Percentiles rank a stretch among this genome's conserved stretches.
Conservation (phyloP, 2,329 filamentous ascomycete genomes). For the Penicillium psychrosexuale region DNA sequence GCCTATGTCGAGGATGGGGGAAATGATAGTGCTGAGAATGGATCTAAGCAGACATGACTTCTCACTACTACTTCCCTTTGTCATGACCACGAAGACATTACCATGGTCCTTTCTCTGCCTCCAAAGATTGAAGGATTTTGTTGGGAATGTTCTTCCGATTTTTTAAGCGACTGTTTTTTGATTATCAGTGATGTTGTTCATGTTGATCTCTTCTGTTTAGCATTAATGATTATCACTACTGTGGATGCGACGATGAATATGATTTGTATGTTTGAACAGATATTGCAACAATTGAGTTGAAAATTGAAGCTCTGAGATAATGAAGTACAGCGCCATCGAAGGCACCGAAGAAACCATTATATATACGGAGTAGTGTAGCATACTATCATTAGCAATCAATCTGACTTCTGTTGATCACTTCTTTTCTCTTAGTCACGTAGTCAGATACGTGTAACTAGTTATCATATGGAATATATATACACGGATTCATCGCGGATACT, state of each 20-base stretch:
- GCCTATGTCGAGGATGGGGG: constrained; percentile 16
- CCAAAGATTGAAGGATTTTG: neutral
- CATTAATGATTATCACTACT: neutral
- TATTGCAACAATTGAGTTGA: neutral
- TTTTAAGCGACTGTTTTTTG: constrained; percentile 1
- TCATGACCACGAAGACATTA: neutral
- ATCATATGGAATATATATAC: no score
- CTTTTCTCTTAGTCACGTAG: no score
- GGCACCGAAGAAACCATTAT: no score
- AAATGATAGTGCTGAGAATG: constrained; percentile 1
- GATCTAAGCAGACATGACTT: neutral
- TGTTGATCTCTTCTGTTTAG: neutral
- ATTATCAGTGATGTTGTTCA: constrained; percentile 1
- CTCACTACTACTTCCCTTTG: neutral
- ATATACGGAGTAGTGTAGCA: no score
- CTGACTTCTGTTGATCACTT: no score
- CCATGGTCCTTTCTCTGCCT: neutral
- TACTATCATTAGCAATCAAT: no score
- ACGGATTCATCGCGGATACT: no score
- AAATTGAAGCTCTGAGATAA: neutral
- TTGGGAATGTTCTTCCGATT: neutral
- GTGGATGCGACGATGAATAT: neutral
- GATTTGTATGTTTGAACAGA: neutral
- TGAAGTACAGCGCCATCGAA: no score
- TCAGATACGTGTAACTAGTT: no score